These are phyloP conservation scores for Rhododendron griersonianum DNA, from an alignment of 148 eudicot species.

Conservation along the genomic window DNA sequence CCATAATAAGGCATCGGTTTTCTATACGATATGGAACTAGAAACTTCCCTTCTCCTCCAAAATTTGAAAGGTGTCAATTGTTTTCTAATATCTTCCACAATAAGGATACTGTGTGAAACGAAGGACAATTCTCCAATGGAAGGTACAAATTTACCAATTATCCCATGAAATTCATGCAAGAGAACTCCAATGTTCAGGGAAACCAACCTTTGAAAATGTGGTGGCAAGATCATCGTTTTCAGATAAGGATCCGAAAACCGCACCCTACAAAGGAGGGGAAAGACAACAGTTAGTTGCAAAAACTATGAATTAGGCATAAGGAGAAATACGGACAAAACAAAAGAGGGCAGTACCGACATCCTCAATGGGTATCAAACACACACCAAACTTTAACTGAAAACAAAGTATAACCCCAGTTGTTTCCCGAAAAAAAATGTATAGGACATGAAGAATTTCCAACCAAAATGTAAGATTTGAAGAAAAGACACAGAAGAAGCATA, in stretches of 20 bases:
- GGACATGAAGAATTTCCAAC: neutral
- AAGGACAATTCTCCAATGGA: neutral
- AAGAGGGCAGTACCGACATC: neutral
- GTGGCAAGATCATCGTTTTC: slow-evolving; percentile 69
- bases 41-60: neutral
- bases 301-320: neutral
- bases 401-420: neutral
- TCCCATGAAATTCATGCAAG: neutral
- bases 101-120: neutral
- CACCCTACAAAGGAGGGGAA: slow-evolving; percentile 48
- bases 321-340: neutral
- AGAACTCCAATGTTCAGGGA: neutral
- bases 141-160: neutral
- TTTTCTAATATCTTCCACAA: neutral
- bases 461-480: neutral
- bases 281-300: slow-evolving; percentile 2
- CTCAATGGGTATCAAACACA: neutral
- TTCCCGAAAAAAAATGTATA: too few relatives aligned
- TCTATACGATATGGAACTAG: neutral
- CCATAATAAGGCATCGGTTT: neutral
- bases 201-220: slow-evolving; percentile 71
- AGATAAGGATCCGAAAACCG: slow-evolving; percentile 46
- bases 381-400: neutral
- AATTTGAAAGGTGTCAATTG: neutral
- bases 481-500: neutral